phyloP scores from a whole-genome alignment of 2,329 filamentous ascomycete species.

The Talaromyces piceae region DNA sequence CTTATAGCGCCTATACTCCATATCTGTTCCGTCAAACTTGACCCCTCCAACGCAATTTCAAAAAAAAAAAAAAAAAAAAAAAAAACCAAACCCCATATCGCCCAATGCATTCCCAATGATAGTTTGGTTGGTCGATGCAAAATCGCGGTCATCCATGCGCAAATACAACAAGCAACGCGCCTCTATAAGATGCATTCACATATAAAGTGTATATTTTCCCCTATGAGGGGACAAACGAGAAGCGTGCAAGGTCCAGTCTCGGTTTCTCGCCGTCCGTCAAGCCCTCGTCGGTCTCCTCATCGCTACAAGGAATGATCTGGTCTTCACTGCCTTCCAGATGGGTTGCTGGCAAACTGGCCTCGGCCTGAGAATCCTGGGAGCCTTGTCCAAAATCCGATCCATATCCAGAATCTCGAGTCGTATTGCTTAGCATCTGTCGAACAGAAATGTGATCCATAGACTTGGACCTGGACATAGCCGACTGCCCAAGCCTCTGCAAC shows the following conservation, averaged over 20 bases:
- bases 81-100: background rate
- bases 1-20: no score
- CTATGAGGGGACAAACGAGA: conserved; percentile 26
- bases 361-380: background rate
- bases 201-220: background rate
- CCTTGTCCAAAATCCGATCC: conserved; percentile 12
- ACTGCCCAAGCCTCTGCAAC: conserved; percentile 35
- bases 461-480: conserved; percentile 30
- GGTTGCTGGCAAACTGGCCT: background rate
- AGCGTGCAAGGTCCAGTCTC: conserved; percentile 29
- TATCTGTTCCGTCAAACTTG: no score
- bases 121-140: no score
- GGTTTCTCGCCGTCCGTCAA: conserved; percentile 8
- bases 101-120: background rate
- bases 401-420: conserved; percentile 12
- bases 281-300: conserved; percentile 33
- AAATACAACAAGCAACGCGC: background rate
- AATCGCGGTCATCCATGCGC: background rate
- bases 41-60: no score
- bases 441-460: conserved; percentile 25
- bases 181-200: conserved; percentile 11
- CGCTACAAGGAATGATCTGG: conserved; percentile 44
- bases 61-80: background rate
- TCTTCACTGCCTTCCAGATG: conserved; percentile 44
- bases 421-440: conserved; percentile 9